Base-by-base conservation (phyloP, 768 basidiomycete species). In the Lactarius indigo region DNA sequence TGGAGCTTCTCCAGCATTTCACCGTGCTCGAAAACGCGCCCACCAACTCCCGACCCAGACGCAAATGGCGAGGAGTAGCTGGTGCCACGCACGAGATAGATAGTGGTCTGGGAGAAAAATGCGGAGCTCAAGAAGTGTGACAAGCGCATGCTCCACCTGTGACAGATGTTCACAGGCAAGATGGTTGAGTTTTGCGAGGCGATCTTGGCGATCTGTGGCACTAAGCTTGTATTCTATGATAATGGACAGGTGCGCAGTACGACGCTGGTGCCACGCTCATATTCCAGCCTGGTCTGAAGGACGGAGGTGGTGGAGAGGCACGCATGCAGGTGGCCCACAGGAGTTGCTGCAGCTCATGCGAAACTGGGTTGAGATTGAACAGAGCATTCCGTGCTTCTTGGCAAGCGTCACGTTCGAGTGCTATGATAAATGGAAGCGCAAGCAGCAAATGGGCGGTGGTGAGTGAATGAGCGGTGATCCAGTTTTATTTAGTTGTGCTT, bases 101-200 rank as follows among this genome's bases (percentile, higher is more conserved):
- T 93, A 59, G 81, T 87, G 1, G 79, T 91, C 2, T 78, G 82
- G 55, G 82, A 82, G 64, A 90, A 94, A 73, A 91, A 91, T 72
- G 75, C 78, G 57, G 78, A 80, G 9, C 78, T 92, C 59, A 83
- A 82, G 69, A 87, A 92, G 79, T 92, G 91, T 74, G 92, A 93
- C 76, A 94, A 93, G 74, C 81, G 93, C 37, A 77, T 96, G 17
- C 73, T 89, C 61, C 80, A 93, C 50, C 79, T 98, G 35, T 87
- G 95, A 72, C 87, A 96, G 91, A 86, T 96, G 5, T 97, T 93
- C 77, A 78, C 83, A 0, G 85, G 87, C 39, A 98, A 97, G 75
- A 88, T 88, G 10, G 85, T 89, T 65, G 95, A 98, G 73, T 96
- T 98, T 80, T 85, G 92, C 44, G 92, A 96, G 74, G 89, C 94